Evolutionary conservation across 495 filamentous ascomycete species (phyloP), one percentile per base, ranked within the genome.

Genomic region (Aspergillus leporis): DNA sequence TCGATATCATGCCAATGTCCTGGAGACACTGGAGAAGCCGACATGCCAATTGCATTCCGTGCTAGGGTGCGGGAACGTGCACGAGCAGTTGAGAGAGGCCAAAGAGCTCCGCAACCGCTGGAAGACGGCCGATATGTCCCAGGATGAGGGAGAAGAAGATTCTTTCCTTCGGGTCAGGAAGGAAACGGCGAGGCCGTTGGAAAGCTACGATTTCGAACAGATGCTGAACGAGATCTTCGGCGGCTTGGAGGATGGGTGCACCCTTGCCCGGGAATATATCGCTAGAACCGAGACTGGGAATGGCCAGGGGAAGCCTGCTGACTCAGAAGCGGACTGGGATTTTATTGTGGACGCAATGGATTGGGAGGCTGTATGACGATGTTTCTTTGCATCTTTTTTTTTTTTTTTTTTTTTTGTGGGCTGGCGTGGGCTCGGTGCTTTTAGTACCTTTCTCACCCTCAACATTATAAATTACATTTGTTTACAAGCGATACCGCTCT

Each of bases 261-360:
- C 58, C 0, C 52, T 72, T 14, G 73, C 73, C 3, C 51, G 59
- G 38, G 60, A 59, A 7, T 63, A 70, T 60, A 67, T 77, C 5
- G 68, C 56, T 18, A 61, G n/a, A 59, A 64, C 52, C 32, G 32
- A 59, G 46, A 32, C 58, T 43, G 67, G 53, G 21, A 62, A 66
- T 6, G 60, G 55, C 46, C 40, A 18, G 16, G 46, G 55, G 13
- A 41, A 34, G 1, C 46, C 22, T 14, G 19, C 7, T 18, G 46
- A 51, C 10, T 66, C 74, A 21, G 75, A 75, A 31, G 67, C 68
- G 32, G 72, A 81, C 36, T 85, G 81, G 80, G 83, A 78, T 40
- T 86, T 84, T 51, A 85, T 87, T 73, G 79, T 83, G 19, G 84
- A 87, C 62, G 85, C 83, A 0, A 87, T 87, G 85, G 85, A 87